Evolutionary conservation across 306 rosid species (phyloP), one percentile per base, ranked within the genome.

Genomic region (Sophora flavescens): DNA sequence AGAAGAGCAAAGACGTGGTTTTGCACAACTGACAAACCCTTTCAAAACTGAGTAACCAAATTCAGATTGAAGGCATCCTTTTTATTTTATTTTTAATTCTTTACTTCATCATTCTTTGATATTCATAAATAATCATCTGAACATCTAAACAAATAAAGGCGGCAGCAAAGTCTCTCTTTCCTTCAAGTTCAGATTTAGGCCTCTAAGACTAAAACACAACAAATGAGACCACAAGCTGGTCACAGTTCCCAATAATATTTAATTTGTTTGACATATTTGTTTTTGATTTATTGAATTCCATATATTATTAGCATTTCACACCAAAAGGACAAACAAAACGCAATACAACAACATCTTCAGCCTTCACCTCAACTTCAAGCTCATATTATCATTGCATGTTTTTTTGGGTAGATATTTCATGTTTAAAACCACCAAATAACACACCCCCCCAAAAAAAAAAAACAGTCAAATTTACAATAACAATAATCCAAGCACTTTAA

Each of bases 361-460:
- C 48, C 42, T 51, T 59, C 63, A 65, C 53, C 81, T 70, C 66
- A 74, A 73, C 48, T 70, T 53, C 67, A 22, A 26, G 36, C 13
- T 33, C 63, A 30, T 4, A 75, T 42, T 69, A 65, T 51, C 47
- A 76, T n/a, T n/a, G n/a, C n/a, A n/a, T n/a, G n/a, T n/a, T n/a
- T n/a, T n/a, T n/a, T n/a, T n/a, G n/a, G n/a, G n/a, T n/a, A n/a
- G n/a, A n/a, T n/a, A n/a, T 63, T 72, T 62, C 54, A 60, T 16
- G 42, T 11, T 30, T 30, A 30, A 71, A 68, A 75, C 52, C 45
- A 70, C 44, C 3, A 77, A 64, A 59, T 6, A 35, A 35, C 52
- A 22, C 22, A 60, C 58, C 6, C 33, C 3, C 3, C 3, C 1
- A 33, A 38, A 38, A 38, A 38, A 42, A 42, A 33, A 42, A 32